Conservation (phyloP, 2,329 filamentous ascomycete genomes). For the Fusarium tricinctum region DNA sequence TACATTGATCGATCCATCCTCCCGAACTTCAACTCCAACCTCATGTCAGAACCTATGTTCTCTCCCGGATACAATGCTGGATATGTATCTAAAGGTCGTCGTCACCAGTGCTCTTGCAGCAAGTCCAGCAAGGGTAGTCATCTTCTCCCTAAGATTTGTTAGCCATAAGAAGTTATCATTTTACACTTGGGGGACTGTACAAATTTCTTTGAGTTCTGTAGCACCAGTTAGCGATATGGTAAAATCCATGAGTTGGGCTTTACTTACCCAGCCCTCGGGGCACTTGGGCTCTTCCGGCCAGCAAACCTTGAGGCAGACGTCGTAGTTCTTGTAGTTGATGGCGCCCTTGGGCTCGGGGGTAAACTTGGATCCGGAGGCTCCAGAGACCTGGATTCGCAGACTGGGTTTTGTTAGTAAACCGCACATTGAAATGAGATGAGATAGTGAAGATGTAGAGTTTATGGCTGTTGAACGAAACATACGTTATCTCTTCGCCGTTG, state of each 20-base stretch:
- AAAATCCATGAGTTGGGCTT: rapidly evolving
- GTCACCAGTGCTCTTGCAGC: constrained; percentile 5
- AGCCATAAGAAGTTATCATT: not conserved
- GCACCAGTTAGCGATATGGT: not conserved
- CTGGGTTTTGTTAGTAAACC: not conserved
- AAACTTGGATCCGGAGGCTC: not conserved
- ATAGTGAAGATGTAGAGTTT: not conserved
- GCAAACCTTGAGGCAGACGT: constrained; percentile 15
- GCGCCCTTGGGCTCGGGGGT: not conserved
- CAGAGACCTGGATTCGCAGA: constrained; percentile 28
- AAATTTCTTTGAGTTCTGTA: constrained; percentile 11
- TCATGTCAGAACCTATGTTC: too few relatives aligned
- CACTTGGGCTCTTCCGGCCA: constrained; percentile 5
- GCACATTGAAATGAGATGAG: rapidly evolving
- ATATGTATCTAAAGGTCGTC: not conserved
- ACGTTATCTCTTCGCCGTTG: constrained; percentile 38
- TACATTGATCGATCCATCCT: not conserved
- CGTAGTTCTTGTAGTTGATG: not conserved
- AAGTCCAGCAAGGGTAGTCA: constrained; percentile 27
- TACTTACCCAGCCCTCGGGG: constrained; percentile 30
- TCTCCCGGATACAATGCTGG: rapidly evolving
- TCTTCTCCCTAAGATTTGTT: constrained; percentile 10
- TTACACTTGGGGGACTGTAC: not conserved
- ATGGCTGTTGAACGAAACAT: not conserved
- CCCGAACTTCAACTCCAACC: too few relatives aligned